Conservation (phyloP, 495 filamentous ascomycete species). For the Penicillium silybi region DNA sequence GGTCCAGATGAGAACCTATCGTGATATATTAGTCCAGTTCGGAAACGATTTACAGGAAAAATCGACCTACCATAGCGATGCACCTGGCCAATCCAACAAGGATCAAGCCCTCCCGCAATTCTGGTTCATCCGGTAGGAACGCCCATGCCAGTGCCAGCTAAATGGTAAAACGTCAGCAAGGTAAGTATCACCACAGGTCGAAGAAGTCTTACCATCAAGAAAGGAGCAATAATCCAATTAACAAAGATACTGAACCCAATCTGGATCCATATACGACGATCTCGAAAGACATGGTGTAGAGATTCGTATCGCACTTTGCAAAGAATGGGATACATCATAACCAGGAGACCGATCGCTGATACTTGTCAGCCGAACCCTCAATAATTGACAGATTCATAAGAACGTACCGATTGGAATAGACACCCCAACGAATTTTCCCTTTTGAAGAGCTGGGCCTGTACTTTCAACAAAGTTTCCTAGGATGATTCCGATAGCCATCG, state of each 20-base stretch:
- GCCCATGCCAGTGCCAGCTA: constrained; percentile 70
- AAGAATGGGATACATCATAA: constrained; percentile 95
- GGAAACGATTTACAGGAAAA: not conserved
- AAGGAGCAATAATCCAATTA: constrained; percentile 89
- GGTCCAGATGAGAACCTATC: constrained; percentile 72
- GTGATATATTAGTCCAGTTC: not conserved
- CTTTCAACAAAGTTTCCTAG: constrained; percentile 73
- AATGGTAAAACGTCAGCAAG: constrained; percentile 1
- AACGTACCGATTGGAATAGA: constrained; percentile 72
- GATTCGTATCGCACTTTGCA: constrained; percentile 89
- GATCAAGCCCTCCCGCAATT: constrained; percentile 67
- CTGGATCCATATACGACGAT: constrained; percentile 70
- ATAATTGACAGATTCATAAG: not conserved
- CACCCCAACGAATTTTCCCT: constrained; percentile 69
- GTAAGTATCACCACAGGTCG: not conserved
- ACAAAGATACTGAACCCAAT: constrained; percentile 71
- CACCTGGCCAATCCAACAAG: constrained; percentile 74
- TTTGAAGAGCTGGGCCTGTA: constrained; percentile 61
- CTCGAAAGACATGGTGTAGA: constrained; percentile 63
- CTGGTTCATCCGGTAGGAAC: constrained; percentile 68
- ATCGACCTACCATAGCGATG: constrained; percentile 68
- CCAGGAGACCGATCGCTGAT: constrained; percentile 70
- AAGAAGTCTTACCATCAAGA: constrained; percentile 67
- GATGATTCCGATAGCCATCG: constrained; percentile 77
- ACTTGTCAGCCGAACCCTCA: not conserved